Base-by-base conservation (phyloP, 108 stramenopile species). In the Stephanodiscus triporus region DNA sequence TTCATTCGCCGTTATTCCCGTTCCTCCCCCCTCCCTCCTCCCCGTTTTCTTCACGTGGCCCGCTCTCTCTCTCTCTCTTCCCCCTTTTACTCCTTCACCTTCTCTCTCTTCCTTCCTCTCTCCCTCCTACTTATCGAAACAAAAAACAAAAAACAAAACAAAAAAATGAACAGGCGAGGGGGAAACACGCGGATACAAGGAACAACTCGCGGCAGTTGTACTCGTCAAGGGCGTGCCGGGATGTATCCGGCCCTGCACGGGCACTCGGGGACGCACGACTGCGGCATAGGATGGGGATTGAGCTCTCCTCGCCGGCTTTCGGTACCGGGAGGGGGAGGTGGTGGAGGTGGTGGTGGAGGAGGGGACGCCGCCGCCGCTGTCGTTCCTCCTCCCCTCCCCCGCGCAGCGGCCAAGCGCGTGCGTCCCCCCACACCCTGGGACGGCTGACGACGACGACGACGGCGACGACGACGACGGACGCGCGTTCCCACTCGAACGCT, bases 151-250 rank as follows among this genome's bases (percentile, higher is more conserved):
- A n/a, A n/a, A n/a, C n/a, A n/a, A n/a, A n/a, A n/a, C n/a, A n/a
- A n/a, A n/a, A n/a, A n/a, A n/a, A n/a, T n/a, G n/a, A n/a, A n/a
- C 58, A 89, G 91, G 80, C 86, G 63, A 55, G 73, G 5, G 88
- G 89, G 14, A 84, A 92, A 57, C 86, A 89, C 51, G 77, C 88
- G 0, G 93, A 95, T 78, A 89, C 93, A 10, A 75, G 86, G 34
- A 91, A n/a, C n/a, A 95, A 77, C 71, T 95, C 16, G 82, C 86
- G 7, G 84, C 89, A 2, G 61, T n/a, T 95, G 10, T 95, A 91
- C 72, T 70, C 92, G 37, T 17, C 6, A 53, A 79, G 38, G 93
- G 93, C 19, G 93, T 95, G 56, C 91, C 88, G 0, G 85, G n/a
- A n/a, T 95, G 49, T 95, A 95, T 78, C 93, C 93, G 6, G 34